A percentile compares a stretch with the other conserved stretches of the same genome.
These are phyloP conservation scores for Anethum foeniculum DNA, from an alignment of 140 eudicot genomes.

Conservation along the genomic window DNA sequence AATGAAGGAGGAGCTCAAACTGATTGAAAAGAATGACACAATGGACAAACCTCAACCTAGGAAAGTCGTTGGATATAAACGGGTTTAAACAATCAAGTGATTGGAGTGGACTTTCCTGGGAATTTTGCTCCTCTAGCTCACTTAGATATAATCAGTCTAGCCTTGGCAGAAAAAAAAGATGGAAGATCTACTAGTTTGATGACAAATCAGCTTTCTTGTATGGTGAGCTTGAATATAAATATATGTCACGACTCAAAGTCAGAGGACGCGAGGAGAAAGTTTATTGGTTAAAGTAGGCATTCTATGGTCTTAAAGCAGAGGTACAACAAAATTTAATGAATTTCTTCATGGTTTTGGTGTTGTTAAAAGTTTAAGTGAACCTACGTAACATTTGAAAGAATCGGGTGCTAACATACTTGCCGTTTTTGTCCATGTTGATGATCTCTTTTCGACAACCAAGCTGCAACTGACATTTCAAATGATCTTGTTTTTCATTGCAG, in stretches of 20 bases:
- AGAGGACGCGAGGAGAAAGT: constrained; percentile 8
- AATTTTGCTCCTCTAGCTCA: constrained; percentile 12
- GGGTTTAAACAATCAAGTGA: constrained; percentile 6
- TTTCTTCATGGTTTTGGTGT: neutral
- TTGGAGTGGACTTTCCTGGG: constrained; percentile 9
- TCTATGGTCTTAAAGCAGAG: constrained; percentile 17
- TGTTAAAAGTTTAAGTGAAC: neutral
- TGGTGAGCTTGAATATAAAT: neutral
- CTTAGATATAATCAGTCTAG: constrained; percentile 11
- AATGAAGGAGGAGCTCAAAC: constrained; percentile 13
- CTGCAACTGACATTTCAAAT: neutral
- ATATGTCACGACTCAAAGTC: neutral
- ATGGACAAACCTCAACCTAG: neutral
- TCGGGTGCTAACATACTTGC: neutral
- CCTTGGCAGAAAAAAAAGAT: constrained; percentile 5
- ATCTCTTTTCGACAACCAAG: constrained; percentile 5
- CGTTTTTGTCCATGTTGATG: constrained; percentile 6
- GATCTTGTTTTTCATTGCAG: neutral
- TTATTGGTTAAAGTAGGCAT: constrained; percentile 3
- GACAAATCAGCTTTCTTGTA: constrained; percentile 4
- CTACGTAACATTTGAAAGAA: neutral
- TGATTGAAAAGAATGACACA: neutral
- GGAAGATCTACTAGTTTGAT: neutral
- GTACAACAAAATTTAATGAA: neutral
- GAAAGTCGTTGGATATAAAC: constrained; percentile 12